Base-by-base conservation (phyloP, 2,329 filamentous ascomycete genomes). In the Cryphonectria nitschkei region DNA sequence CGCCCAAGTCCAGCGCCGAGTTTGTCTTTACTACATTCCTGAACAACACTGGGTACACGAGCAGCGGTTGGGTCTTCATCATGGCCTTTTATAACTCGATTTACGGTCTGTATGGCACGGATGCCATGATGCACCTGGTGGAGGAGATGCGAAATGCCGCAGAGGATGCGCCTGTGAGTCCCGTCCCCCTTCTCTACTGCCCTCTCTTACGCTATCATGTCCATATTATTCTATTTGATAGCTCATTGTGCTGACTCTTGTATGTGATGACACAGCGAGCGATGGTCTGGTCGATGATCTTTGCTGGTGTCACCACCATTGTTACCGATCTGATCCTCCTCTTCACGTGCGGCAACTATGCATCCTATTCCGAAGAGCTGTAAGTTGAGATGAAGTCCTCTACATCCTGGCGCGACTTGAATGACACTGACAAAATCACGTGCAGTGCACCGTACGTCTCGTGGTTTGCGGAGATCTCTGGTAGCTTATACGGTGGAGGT, bases 101-200 rank as follows among this genome's bases (percentile, higher is more conserved):
- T 5, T 65, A 65, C 3, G 62, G 62, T 1, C 43, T 65, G 39
- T 65, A 65, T 52, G 62, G 62, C 9, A 65, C 62, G 2, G 62
- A 65, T 52, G 62, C 62, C 41, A 65, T 65, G 62, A 65, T 65
- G 62, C 62, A 65, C 41, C 62, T 65, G 26, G 62, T 65, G 62
- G 62, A 65, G 62, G 62, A 65, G 62, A 65, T 65, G 62, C 62
- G 62, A 2, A 65, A 65, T 37, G 62, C 62, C 6, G 62, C 62
- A 5, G 62, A 65, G 62, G 62, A 65, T 43, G 62, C 62, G 26
- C 62, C 62, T 29, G 62, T 65, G 26, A 65, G 62, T 34, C 13
- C 16, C 1, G 2, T 41, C n/a, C 62, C 11, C 34, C 34, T 34
- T 34, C 3, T 6, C n/a, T 16, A 16, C 2, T 46, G 43, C 16